Percentiles rank a stretch among this genome's conserved stretches.
Evolutionary conservation across 2,329 filamentous ascomycete genomes (phyloP).

Genomic region (Aureobasidium uvarum): DNA sequence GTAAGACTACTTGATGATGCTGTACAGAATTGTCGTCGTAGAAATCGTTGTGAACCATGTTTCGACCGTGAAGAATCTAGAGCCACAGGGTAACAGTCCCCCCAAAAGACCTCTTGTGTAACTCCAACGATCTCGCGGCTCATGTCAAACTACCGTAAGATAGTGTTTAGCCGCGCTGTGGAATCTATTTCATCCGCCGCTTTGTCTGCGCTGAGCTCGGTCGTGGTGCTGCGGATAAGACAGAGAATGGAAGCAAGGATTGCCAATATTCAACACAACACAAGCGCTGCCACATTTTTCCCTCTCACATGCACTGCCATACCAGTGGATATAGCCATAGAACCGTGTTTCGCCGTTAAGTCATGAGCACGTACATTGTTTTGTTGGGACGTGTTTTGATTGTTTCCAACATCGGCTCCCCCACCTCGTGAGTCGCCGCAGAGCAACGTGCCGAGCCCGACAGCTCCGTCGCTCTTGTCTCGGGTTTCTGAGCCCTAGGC

Average conservation of each 20-base stretch:
- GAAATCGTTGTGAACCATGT: not conserved
- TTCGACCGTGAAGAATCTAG: not conserved
- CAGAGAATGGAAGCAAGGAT: not conserved
- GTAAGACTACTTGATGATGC: not conserved
- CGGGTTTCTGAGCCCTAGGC: not conserved
- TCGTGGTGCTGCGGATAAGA: not conserved
- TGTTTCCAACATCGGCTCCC: constrained; percentile 17
- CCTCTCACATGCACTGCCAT: not conserved
- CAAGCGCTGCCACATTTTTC: not conserved
- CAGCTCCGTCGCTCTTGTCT: constrained; percentile 13
- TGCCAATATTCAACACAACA: not conserved
- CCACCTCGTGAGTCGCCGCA: constrained; percentile 3
- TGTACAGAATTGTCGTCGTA: not conserved
- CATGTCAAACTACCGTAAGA: not conserved
- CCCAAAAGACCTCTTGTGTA: not conserved
- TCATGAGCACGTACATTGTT: constrained; percentile 10
- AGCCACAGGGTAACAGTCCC: constrained; percentile 14
- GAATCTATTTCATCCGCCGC: constrained; percentile 6
- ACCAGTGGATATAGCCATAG: not conserved
- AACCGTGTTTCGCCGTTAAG: constrained; percentile 1
- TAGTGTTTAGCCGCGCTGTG: constrained; percentile 12
- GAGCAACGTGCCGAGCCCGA: constrained; percentile 14
- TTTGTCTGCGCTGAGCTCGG: not conserved
- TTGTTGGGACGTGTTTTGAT: constrained; percentile 11
- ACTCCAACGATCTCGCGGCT: constrained; percentile 2